Conservation (phyloP, 2,329 filamentous ascomycete species). For the Ascochyta viciae-villosae region DNA sequence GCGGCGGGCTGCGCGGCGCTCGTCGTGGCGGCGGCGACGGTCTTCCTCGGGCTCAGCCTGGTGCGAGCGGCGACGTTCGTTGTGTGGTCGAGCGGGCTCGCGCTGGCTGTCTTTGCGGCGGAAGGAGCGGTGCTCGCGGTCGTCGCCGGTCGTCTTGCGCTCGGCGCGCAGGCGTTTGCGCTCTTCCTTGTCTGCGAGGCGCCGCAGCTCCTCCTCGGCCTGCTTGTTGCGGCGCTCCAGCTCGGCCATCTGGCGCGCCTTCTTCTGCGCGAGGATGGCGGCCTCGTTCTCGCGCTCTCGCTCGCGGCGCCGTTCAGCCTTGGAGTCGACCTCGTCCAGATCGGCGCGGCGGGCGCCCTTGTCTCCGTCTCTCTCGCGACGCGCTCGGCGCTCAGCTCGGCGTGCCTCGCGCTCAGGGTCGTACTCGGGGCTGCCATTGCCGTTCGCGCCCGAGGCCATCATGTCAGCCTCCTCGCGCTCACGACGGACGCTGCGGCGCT, state of each 20-base stretch:
- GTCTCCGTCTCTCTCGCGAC: slow-evolving; percentile 43
- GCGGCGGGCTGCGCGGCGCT: slow-evolving; percentile 48
- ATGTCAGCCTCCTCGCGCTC: slow-evolving; percentile 36
- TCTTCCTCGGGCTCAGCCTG: slow-evolving; percentile 47
- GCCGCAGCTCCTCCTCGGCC: slow-evolving; percentile 48
- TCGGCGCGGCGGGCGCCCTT: slow-evolving; percentile 42
- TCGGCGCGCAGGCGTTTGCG: slow-evolving; percentile 42
- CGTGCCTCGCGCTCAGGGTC: slow-evolving; percentile 49
- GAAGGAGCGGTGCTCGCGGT: slow-evolving; percentile 43
- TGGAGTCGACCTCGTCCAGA: slow-evolving; percentile 46
- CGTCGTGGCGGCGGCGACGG: slow-evolving; percentile 54
- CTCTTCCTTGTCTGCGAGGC: slow-evolving; percentile 50
- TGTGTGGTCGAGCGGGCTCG: slow-evolving; percentile 39
- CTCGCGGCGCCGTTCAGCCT: slow-evolving; percentile 47
- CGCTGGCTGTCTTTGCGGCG: slow-evolving; percentile 46
- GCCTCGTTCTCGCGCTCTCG: slow-evolving; percentile 46
- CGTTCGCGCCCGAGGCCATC: slow-evolving; percentile 35
- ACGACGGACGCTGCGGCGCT: slow-evolving; percentile 45
- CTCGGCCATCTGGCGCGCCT: slow-evolving; percentile 46
- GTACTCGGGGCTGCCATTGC: slow-evolving; percentile 40
- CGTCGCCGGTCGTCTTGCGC: slow-evolving; percentile 40
- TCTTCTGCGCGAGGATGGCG: slow-evolving; percentile 45
- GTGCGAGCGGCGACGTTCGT: slow-evolving; percentile 46
- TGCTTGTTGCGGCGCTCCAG: slow-evolving; percentile 49
- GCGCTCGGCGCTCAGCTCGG: slow-evolving; percentile 45